Percentiles rank a stretch among this genome's conserved stretches.
These are phyloP conservation scores for Didymella arachidicola DNA, from an alignment of 2,329 filamentous ascomycete genomes.

Conservation along the genomic window DNA sequence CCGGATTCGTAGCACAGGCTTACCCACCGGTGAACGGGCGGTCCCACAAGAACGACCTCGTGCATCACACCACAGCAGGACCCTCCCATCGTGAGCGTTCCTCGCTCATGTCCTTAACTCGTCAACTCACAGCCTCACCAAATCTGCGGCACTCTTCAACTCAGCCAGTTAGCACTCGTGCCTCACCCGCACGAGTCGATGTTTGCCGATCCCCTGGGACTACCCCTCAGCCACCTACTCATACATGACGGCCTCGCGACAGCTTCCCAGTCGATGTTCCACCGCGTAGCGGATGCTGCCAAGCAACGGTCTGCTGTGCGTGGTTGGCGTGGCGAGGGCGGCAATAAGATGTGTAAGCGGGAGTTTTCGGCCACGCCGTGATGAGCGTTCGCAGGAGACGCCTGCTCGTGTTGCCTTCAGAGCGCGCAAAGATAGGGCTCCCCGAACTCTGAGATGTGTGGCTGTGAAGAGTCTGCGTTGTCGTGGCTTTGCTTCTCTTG, in stretches of 20 bases:
- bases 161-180: conserved; percentile 10
- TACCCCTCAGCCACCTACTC: conserved; percentile 17
- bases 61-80: conserved; percentile 13
- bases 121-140: conserved; percentile 1
- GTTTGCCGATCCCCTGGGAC: conserved; percentile 10
- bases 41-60: conserved; percentile 10
- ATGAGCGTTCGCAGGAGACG: conserved; percentile 10
- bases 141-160: background rate
- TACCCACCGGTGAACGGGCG: conserved; percentile 7
- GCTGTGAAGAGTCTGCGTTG: conserved; percentile 7
- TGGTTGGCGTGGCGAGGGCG: conserved; percentile 13
- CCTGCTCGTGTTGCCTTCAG: conserved; percentile 8
- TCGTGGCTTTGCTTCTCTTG: conserved; percentile 5
- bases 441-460: conserved; percentile 6
- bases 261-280: conserved; percentile 1
- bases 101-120: conserved; percentile 18
- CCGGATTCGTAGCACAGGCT: conserved; percentile 3
- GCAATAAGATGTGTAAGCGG: conserved; percentile 10
- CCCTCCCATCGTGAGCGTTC: conserved; percentile 3
- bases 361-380: conserved; percentile 17
- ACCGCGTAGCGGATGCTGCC: conserved; percentile 8
- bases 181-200: conserved; percentile 2
- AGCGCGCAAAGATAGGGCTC: background rate
- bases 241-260: conserved; percentile 1
- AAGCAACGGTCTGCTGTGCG: conserved; percentile 9